A percentile compares a stretch with the other conserved stretches of the same genome.
phyloP scores from a whole-genome alignment of 805 yeast species.

The Komagataella pseudopastoris region DNA sequence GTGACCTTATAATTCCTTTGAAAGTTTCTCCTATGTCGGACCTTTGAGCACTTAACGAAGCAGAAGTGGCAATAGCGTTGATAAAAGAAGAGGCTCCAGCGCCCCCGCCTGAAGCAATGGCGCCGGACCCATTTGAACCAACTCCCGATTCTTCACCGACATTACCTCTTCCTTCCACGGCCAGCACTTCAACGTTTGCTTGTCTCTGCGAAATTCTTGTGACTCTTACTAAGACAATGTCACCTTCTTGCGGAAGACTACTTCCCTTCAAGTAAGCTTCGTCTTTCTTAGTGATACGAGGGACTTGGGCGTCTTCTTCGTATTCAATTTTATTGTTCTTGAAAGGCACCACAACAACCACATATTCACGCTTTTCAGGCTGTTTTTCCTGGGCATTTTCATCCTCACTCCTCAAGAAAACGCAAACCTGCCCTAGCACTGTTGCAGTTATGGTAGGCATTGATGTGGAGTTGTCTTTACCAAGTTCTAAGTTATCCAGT shows the following conservation, averaged over 20 bases:
- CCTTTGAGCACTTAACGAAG: conserved; percentile 30
- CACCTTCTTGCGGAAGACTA: conserved; percentile 72
- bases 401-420: conserved; percentile 9
- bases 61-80: conserved; percentile 22
- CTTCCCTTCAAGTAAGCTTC: conserved; percentile 16
- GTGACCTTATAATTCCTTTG: conserved; percentile 74
- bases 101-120: conserved; percentile 35
- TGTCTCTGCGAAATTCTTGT: conserved; percentile 53
- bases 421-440: conserved; percentile 35
- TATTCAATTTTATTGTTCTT: conserved; percentile 11
- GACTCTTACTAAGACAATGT: conserved; percentile 66
- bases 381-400: conserved; percentile 4
- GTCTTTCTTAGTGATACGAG: conserved; percentile 1
- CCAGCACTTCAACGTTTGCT: conserved; percentile 66
- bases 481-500: conserved; percentile 24
- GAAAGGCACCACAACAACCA: conserved; percentile 9
- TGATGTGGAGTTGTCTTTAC: conserved; percentile 14
- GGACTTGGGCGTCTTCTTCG: conserved; percentile 1
- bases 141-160: conserved; percentile 49
- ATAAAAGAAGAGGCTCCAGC: conserved; percentile 26
- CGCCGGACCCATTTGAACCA: conserved; percentile 36
- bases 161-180: conserved; percentile 49
- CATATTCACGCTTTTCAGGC: conserved; percentile 4
- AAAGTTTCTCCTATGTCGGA: conserved; percentile 78
- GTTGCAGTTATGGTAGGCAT: conserved; percentile 32